Percentiles rank a stretch among this genome's conserved stretches.
Conservation (phyloP, 2,329 filamentous ascomycete genomes). For the Talaromyces pinophilus region DNA sequence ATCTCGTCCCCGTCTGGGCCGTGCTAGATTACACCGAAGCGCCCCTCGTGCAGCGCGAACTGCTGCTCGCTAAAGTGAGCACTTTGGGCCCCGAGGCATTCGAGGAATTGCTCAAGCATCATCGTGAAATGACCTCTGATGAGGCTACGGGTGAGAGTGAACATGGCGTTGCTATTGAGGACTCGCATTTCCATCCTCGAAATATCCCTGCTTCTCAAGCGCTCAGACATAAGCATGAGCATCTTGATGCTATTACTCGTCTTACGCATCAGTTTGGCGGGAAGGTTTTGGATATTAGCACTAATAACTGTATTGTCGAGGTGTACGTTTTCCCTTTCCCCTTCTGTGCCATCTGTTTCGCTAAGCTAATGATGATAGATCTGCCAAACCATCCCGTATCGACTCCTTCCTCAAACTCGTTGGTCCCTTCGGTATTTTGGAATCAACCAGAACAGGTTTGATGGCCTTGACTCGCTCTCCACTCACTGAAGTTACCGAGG, state of each 20-base stretch:
- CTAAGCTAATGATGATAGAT: constrained; percentile 52
- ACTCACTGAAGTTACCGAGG: constrained; percentile 71
- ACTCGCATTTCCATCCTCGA: constrained; percentile 80
- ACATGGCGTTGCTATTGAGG: constrained; percentile 33
- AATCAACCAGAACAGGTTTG: constrained; percentile 90
- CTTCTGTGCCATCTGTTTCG: not conserved
- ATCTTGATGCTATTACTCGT: constrained; percentile 93
- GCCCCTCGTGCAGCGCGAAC: constrained; percentile 90
- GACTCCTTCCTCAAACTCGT: constrained; percentile 98
- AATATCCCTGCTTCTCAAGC: constrained; percentile 84
- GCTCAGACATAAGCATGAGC: constrained; percentile 93
- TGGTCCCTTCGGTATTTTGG: constrained; percentile 89
- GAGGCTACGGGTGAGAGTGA: constrained; percentile 45
- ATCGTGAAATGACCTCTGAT: constrained; percentile 77
- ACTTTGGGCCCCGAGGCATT: constrained; percentile 98
- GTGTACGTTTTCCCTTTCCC: constrained; percentile 62
- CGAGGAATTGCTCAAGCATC: constrained; percentile 92
- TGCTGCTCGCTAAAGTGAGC: constrained; percentile 93
- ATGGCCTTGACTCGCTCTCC: constrained; percentile 97
- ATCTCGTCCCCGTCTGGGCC: constrained; percentile 96
- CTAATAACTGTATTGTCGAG: constrained; percentile 97
- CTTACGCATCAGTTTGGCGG: constrained; percentile 96
- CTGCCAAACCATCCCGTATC: constrained; percentile 89
- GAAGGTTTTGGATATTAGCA: constrained; percentile 97
- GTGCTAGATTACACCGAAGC: constrained; percentile 94